Evolutionary conservation across 176 grass and related monocot species (phyloP).

Genomic region (Rhynchospora tenuis): DNA sequence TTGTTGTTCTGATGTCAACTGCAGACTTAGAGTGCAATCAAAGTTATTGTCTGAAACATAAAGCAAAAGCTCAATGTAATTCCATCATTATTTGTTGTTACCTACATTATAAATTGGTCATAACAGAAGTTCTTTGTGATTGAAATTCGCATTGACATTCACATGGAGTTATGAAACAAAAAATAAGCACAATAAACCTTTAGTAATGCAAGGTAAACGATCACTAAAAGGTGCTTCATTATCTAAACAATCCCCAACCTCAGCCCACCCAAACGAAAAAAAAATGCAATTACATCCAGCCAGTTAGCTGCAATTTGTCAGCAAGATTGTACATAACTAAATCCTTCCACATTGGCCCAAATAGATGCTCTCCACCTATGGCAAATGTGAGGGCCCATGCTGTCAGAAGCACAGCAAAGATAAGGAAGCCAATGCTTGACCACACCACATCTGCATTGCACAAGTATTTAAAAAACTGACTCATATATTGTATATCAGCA

Average conservation of each 20-base stretch:
- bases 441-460: constrained; percentile 67
- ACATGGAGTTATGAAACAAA: neutral
- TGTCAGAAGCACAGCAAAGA: constrained; percentile 57
- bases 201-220: neutral
- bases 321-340: constrained; percentile 92
- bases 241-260: neutral
- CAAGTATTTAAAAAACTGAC: neutral
- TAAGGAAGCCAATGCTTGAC: constrained; percentile 51
- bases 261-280: neutral
- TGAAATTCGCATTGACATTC: neutral
- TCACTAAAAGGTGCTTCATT: neutral
- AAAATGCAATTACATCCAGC: constrained; percentile 54
- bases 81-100: neutral
- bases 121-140: neutral
- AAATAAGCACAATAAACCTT: neutral
- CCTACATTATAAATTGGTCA: neutral
- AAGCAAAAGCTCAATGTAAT: neutral
- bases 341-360: constrained; percentile 74
- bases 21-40: neutral
- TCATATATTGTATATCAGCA: neutral
- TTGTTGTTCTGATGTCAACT: neutral
- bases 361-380: constrained; percentile 61
- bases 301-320: constrained; percentile 57
- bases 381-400: constrained; percentile 73
- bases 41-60: neutral